Conservation (phyloP, 768 basidiomycete genomes). For the Russula earlei region DNA sequence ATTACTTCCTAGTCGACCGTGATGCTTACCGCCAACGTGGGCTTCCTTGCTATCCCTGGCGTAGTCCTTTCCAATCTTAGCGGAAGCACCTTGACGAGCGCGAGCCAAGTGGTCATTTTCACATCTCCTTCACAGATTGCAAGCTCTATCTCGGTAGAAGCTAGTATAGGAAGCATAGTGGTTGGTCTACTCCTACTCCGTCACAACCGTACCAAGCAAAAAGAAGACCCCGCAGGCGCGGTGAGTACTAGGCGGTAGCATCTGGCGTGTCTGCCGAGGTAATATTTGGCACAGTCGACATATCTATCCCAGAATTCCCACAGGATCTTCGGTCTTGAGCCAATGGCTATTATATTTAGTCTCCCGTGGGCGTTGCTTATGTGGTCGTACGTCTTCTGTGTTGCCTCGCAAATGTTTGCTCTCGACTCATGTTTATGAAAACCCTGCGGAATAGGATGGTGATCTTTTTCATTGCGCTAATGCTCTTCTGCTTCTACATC, state of each 20-base stretch:
- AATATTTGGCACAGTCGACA: background rate
- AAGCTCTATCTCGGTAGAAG: background rate
- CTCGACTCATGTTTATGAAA: background rate
- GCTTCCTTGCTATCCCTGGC: constrained; percentile 29
- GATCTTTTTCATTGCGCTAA: constrained; percentile 9
- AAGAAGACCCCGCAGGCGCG: constrained; percentile 1
- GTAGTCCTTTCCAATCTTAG: constrained; percentile 13
- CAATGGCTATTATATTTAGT: constrained; percentile 9
- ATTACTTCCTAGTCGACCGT: constrained; percentile 22
- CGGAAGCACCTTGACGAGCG: background rate
- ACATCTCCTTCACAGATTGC: background rate
- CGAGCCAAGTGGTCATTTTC: background rate
- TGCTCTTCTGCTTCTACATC: constrained; percentile 6
- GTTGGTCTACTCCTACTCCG: constrained; percentile 10
- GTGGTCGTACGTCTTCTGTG: constrained; percentile 8
- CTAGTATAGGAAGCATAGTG: constrained; percentile 3
- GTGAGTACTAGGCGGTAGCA: background rate
- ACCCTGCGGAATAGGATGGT: background rate
- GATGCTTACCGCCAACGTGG: constrained; percentile 28
- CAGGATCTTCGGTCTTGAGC: constrained; percentile 4
- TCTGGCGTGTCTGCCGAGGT: background rate
- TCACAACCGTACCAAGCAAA: constrained; percentile 6
- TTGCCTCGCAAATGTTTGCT: background rate
- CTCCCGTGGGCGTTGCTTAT: constrained; percentile 12
- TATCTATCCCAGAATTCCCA: background rate